Percentiles rank a stretch among this genome's conserved stretches.
These are phyloP conservation scores for Tulasnella sp. DNA, from an alignment of 768 basidiomycete species.

Conservation along the genomic window DNA sequence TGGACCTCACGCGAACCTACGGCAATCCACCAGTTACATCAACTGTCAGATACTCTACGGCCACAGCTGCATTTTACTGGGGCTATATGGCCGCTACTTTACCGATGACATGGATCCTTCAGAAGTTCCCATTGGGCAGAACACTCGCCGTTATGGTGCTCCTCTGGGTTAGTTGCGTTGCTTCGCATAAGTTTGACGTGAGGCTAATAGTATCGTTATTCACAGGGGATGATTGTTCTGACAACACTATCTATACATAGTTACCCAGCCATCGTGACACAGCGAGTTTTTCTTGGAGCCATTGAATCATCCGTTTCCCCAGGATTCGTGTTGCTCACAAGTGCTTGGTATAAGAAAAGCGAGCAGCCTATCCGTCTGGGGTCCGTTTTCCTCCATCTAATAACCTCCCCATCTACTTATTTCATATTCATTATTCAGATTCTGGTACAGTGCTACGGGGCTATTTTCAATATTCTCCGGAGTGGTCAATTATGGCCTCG, in stretches of 20 bases:
- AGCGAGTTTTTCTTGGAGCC: constrained; percentile 32
- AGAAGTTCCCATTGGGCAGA: constrained; percentile 29
- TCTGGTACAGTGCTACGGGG: constrained; percentile 27
- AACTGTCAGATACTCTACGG: constrained; percentile 15
- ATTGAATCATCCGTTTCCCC: constrained; percentile 27
- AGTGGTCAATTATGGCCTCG: constrained; percentile 31
- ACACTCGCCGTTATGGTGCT: constrained; percentile 31
- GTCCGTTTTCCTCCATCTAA: neutral
- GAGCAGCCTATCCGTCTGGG: constrained; percentile 25
- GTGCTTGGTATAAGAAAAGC: constrained; percentile 27
- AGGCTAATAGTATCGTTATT: constrained; percentile 15
- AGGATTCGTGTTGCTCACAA: constrained; percentile 29
- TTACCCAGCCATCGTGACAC: constrained; percentile 28
- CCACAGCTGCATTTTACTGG: constrained; percentile 29
- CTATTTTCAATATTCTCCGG: constrained; percentile 28
- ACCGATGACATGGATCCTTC: constrained; percentile 32
- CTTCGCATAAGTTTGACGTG: neutral
- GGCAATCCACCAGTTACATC: neutral
- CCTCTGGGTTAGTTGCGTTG: neutral
- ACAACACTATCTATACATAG: constrained; percentile 29
- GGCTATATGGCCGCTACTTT: constrained; percentile 33
- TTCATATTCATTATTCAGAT: neutral
- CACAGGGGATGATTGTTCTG: constrained; percentile 33
- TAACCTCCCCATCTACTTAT: neutral
- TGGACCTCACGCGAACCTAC: constrained; percentile 23